Base-by-base conservation (phyloP, 192 early-diverging fungal species). In the Nowakowskiella sp. region DNA sequence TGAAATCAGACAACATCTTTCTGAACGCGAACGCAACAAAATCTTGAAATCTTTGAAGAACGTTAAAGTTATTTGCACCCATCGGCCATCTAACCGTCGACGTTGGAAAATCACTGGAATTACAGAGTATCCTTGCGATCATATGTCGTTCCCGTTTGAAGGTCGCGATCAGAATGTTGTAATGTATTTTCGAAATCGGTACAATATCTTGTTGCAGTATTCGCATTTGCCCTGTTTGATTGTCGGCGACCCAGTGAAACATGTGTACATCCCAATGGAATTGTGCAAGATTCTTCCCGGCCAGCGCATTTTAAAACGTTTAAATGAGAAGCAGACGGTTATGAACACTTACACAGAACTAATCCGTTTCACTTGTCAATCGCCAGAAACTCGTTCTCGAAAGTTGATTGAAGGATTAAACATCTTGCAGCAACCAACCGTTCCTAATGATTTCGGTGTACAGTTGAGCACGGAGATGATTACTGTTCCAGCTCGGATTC, bases 231-330 rank as follows among this genome's bases (percentile, higher is more conserved):
- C 56, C 23, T 26, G 53, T 45, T 31, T 57, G 16, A 61, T 56
- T 52, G 70, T 68, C n/a, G n/a, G 58, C 27, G 16, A 26, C 21
- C 44, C 64, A 44, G 25, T 10, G 22, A 10, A 25, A 10, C 49
- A 19, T 24, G 58, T 55, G 9, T 44, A 9, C 58, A 72, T 73
- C 51, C 71, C 71, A 8, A 48, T 73, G 6, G 71, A 73, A 46
- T 34, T 47, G 46, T 52, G 65, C 6, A 46, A 25, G 21, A 58
- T 73, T 22, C n/a, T 26, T 3, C 67, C 66, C 45, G 66, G 52
- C 19, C 64, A 66, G 30, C 58, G 64, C 6, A 62, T 60, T 46
- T 66, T 46, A 42, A 53, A 50, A 2, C 43, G 44, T 22, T 36
- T 73, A 28, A 66, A 58, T 45, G 64, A 49, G 1, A 42, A 65